Base-by-base conservation (phyloP, 352 stramenopile genomes). In the Detonula confervacea region DNA sequence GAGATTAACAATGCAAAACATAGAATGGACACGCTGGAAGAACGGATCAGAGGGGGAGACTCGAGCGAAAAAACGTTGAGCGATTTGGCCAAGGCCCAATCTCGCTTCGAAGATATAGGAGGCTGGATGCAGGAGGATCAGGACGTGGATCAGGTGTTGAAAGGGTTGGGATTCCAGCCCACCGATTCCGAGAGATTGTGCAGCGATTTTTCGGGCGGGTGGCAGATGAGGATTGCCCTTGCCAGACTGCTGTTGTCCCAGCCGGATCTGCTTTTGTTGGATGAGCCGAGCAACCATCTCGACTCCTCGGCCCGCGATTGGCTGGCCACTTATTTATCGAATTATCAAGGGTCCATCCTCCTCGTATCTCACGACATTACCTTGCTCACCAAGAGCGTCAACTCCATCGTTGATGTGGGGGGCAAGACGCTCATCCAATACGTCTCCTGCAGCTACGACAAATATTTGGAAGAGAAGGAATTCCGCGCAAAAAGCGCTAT, bases 211-310 rank as follows among this genome's bases (percentile, higher is more conserved):
- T 97, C 91, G 8, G 97, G 97, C 83, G 97, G 97, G 74, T 99
- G 97, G 97, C 96, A 98, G 70, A 97, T 97, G 94, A 83, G 94
- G 63, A 97, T 99, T 9, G 95, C 96, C 54, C 91, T 99, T 27
- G 98, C 96, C 24, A 93, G 96, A 54, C 76, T 99, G 62, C 83
- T 99, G 52, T 85, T 99, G 1, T 97, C 97, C 73, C 95, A 98
- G 76, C 97, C 97, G 5, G 96, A 98, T 61, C 94, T 99, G 72
- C 87, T 99, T 60, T 79, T 99, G 51, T 81, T 99, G 25, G 97
- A 99, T 77, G 97, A 99, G 78, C 97, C 97, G 16, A 98, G 95
- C 12, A 99, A 99, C 91, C 97, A 99, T 85, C 93, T 99, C 73
- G 97, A 99, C 86, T 96, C 95, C 71, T 85, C 88, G n/a, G 96